phyloP scores from a whole-genome alignment of 495 filamentous ascomycete genomes.

The Usnea hakonensis region DNA sequence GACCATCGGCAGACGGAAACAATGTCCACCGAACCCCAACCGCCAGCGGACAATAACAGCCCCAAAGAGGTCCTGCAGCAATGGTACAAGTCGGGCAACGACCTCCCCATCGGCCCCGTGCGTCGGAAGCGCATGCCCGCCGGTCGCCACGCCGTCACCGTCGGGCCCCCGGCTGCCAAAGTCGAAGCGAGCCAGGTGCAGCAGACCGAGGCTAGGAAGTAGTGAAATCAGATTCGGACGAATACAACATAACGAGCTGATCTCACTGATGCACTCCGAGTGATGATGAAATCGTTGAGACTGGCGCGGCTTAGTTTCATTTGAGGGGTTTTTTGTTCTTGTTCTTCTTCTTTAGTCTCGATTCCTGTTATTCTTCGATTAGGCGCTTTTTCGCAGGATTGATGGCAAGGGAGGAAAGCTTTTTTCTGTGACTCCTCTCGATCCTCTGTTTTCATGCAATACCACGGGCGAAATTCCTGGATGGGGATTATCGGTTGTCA shows the following conservation, averaged over 20 bases:
- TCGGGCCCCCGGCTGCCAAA: background rate
- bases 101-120: conserved; percentile 1
- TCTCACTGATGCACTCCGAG: too few relatives aligned
- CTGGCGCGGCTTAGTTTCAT: background rate
- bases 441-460: background rate
- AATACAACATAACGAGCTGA: too few relatives aligned
- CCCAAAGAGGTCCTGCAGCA: conserved; percentile 1
- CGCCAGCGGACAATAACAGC: background rate
- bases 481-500: background rate
- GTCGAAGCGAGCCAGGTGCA: background rate
- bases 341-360: too few relatives aligned
- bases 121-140: conserved; percentile 13
- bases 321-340: background rate
- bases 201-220: background rate
- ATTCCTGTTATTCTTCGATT: too few relatives aligned
- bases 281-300: too few relatives aligned
- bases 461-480: background rate
- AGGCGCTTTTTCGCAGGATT: background rate
- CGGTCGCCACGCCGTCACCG: conserved; percentile 7
- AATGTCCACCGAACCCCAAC: background rate
- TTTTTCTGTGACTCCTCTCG: too few relatives aligned
- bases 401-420: too few relatives aligned
- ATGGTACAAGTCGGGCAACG: conserved; percentile 5
- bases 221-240: too few relatives aligned
- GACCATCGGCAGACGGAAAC: background rate